A percentile compares a stretch with the other conserved stretches of the same genome.
phyloP scores from a whole-genome alignment of 164 flowering plant species.

The Liquidambar formosana region DNA sequence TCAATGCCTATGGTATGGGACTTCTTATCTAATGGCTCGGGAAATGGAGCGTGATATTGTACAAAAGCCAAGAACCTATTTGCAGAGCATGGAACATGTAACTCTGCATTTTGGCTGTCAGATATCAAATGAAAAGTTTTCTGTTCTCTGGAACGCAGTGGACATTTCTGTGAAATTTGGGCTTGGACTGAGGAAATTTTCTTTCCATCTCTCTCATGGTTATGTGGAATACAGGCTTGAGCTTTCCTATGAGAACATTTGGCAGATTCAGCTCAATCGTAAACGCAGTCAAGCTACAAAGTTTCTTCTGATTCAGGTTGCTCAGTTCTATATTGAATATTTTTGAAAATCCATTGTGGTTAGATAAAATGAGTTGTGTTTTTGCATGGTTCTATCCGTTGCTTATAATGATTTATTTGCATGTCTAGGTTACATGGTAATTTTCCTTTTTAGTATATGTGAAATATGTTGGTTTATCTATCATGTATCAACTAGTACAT shows the following conservation, averaged over 20 bases:
- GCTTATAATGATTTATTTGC: neutral
- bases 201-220: slow-evolving; percentile 26
- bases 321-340: neutral
- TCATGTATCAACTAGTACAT: too few relatives aligned
- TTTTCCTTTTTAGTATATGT: neutral
- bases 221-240: slow-evolving; percentile 41
- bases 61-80: slow-evolving; percentile 40
- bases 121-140: slow-evolving; percentile 45
- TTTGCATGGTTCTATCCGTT: neutral
- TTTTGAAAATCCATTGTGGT: neutral
- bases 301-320: slow-evolving; percentile 73
- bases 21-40: slow-evolving; percentile 41
- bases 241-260: slow-evolving; percentile 58
- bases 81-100: slow-evolving; percentile 33
- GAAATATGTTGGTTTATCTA: neutral
- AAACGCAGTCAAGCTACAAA: slow-evolving; percentile 31
- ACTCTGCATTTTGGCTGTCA: slow-evolving; percentile 65
- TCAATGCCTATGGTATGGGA: slow-evolving; percentile 34
- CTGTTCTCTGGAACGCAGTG: slow-evolving; percentile 33
- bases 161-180: slow-evolving; percentile 52
- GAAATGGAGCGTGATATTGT: slow-evolving; percentile 45
- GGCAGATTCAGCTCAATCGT: slow-evolving; percentile 60
- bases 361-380: neutral
- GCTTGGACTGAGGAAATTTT: slow-evolving; percentile 29
- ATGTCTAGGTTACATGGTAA: neutral